Base-by-base conservation (phyloP, 2,329 filamentous ascomycete genomes). In the Fusarium mangiferae region DNA sequence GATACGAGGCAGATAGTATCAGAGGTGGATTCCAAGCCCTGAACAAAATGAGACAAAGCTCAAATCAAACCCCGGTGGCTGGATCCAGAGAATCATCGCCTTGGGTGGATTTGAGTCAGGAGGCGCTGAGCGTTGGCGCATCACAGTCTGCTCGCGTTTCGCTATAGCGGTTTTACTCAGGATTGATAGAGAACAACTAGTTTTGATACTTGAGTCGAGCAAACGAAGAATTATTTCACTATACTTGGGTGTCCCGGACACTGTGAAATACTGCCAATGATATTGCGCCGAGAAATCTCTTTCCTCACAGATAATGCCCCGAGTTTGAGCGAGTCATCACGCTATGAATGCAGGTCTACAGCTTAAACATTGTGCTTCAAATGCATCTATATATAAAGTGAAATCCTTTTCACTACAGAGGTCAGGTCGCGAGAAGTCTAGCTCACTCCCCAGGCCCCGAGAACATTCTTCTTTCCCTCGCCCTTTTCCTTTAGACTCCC, bases 11-110 rank as follows among this genome's bases (percentile, higher is more conserved):
- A 2, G 83, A 85, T 46, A 87, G 84, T 72, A 73, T 89, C 28
- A 79, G 81, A 28, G 86, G 85, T 14, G 87, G 87, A 0, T 78
- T 79, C 35, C 88, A 91, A 66, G 88, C 89, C 0, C 26, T 75
- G 55, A 68, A 46, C 11, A 75, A 64, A 28, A 73, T 75, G 59
- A 60, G 51, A 12, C 57, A 73, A 11, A 68, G 26, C 11, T 73
- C 72, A 35, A 59, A 48, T 15, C 55, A 58, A 20, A 36, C 39
- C 1, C 12, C 55, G 0, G 10, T 51, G 3, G 15, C 39, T 18
- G 63, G 15, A 5, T 28, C 26, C 13, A 18, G 28, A 20, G 58
- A 48, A 5, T 17, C 62, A 11, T 74, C 72, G 4, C 38, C 72
- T 10, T 74, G 72, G 72, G 30, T 42, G 18, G 59, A 72, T 6